Evolutionary conservation across 208 protist genomes (phyloP), one percentile per base, ranked within the genome.

Genomic region (Wallacemonas sp.): DNA sequence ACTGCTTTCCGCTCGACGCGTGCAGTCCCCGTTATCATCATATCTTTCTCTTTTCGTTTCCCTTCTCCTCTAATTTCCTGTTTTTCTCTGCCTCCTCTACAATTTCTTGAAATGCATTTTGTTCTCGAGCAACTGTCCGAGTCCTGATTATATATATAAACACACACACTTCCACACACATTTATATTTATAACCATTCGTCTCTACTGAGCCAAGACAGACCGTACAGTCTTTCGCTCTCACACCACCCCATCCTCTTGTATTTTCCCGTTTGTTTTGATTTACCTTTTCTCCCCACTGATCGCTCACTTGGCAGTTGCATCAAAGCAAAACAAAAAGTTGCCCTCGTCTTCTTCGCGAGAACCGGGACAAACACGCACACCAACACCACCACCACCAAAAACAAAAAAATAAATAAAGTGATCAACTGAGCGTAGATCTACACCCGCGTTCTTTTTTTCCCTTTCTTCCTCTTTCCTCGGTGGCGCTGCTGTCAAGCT

Each of bases 161-260:
- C 29, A 63, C 11, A 63, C 22, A 63, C 42, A 63, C 28, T 44
- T 45, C 3, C 38, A 18, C 18, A 1, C 12, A 23, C 22, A 10
- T 38, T 61, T 68, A 12, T 69, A 42, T 57, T 20, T 72, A 62
- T 67, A 64, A 23, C 23, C 46, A 42, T 42, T 48, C 1, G 46
- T 55, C 48, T 69, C 39, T 14, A 41, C 36, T 41, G 36, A 41
- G 36, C 36, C 14, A 41, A 14, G 10, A 7, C 7, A 41, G 36
- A 41, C 14, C 7, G 38, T 65, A 57, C 10, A 46, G 8, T 62
- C 54, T 22, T 57, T 67, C 49, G 14, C 16, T 31, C 36, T 14
- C 36, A 41, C 36, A 41, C 7, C 36, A 41, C 45, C 49, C 33
- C 65, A 62, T 38, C 66, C 23, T 41, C 31, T 48, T 29, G 22